phyloP scores from a whole-genome alignment of 805 yeast species.

The Ogataea zsoltii region DNA sequence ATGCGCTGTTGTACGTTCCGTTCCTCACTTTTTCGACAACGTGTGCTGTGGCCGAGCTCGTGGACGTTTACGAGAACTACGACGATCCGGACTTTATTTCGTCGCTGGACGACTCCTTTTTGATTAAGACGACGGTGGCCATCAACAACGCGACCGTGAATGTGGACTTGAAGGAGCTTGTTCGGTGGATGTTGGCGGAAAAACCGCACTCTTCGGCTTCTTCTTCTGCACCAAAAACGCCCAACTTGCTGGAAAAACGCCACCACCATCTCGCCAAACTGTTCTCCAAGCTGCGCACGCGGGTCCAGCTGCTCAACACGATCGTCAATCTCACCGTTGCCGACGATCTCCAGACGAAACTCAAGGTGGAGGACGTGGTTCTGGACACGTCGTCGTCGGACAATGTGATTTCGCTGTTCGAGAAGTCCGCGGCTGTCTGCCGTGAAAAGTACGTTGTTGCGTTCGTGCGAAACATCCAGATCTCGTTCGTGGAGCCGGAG shows the following conservation, averaged over 20 bases:
- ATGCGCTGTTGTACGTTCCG: slow-evolving; percentile 16
- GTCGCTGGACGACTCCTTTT: slow-evolving; percentile 17
- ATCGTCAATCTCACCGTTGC: slow-evolving; percentile 15
- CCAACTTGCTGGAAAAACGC: neutral
- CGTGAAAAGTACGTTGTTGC: slow-evolving; percentile 21
- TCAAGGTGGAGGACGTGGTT: slow-evolving; percentile 27
- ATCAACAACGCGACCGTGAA: slow-evolving; percentile 19
- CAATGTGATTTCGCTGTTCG: slow-evolving; percentile 27
- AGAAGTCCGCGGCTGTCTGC: slow-evolving; percentile 4
- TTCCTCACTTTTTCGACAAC: slow-evolving; percentile 17
- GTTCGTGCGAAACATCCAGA: slow-evolving; percentile 24
- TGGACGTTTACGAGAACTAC: slow-evolving; percentile 9
- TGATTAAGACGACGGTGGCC: slow-evolving; percentile 25
- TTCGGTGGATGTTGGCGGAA: neutral
- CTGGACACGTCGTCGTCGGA: slow-evolving; percentile 29
- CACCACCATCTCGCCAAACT: slow-evolving; percentile 9
- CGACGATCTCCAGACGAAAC: slow-evolving; percentile 12
- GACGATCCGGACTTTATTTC: slow-evolving; percentile 15
- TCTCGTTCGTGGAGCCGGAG: slow-evolving; percentile 15
- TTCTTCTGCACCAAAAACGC: too few relatives aligned
- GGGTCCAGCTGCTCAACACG: slow-evolving; percentile 28
- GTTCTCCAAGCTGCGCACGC: slow-evolving; percentile 24
- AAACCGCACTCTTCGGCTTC: too few relatives aligned
- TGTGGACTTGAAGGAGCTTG: slow-evolving; percentile 19
- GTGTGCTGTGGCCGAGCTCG: slow-evolving; percentile 6